These are phyloP conservation scores for Exophiala viscosa DNA, from an alignment of 2,329 filamentous ascomycete genomes.

Conservation along the genomic window DNA sequence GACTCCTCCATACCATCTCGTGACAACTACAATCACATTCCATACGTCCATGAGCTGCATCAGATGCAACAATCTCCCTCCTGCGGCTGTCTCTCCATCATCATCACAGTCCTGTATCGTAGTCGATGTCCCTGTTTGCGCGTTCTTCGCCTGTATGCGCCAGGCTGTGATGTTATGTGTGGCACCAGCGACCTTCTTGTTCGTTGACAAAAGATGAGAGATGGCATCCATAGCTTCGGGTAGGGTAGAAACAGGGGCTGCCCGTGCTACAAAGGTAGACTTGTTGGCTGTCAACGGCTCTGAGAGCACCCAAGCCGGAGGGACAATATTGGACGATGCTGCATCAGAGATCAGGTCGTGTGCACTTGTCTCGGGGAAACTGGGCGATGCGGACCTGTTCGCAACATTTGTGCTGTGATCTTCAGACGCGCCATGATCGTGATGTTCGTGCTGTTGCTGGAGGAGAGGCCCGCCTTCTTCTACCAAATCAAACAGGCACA, in stretches of 20 bases:
- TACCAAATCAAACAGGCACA: constrained; percentile 88
- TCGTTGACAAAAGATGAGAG: constrained; percentile 70
- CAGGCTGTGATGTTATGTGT: constrained; percentile 96
- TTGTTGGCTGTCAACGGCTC: constrained; percentile 74
- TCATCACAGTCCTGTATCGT: constrained; percentile 89
- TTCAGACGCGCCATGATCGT: constrained; percentile 23
- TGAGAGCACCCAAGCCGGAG: constrained; percentile 69
- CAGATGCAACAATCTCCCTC: constrained; percentile 76
- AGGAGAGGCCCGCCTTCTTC: constrained; percentile 57
- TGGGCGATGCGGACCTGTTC: constrained; percentile 25
- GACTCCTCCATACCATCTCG: constrained; percentile 90
- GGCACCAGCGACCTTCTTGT: constrained; percentile 79
- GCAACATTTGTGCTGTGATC: constrained; percentile 21
- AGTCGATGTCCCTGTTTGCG: constrained; percentile 39
- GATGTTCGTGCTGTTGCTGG: constrained; percentile 50
- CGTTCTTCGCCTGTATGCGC: constrained; percentile 56
- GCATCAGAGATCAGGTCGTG: constrained; percentile 22
- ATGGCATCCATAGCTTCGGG: constrained; percentile 68
- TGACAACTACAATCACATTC: constrained; percentile 89
- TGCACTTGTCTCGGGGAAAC: neutral
- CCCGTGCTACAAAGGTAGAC: constrained; percentile 78
- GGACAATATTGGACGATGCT: constrained; percentile 36
- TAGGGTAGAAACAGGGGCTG: constrained; percentile 58
- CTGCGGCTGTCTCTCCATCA: constrained; percentile 91
- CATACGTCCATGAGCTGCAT: constrained; percentile 94